Evolutionary conservation across 2,329 filamentous ascomycete genomes (phyloP), one percentile per base, ranked within the genome.

Genomic region (Myriosclerotinia duriaeana): DNA sequence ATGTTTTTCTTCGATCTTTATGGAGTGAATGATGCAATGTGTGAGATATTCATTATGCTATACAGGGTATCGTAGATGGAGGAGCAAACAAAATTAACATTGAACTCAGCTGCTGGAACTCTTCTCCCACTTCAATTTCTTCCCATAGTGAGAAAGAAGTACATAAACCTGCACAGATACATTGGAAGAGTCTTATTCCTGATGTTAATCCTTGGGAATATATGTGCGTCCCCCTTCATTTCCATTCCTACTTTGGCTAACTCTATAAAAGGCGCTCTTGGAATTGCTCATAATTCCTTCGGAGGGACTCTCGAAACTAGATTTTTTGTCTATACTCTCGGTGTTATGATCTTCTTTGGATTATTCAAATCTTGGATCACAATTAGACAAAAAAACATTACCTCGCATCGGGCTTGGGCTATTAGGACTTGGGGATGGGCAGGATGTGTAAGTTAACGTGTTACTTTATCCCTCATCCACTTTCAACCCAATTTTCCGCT

Each of bases 371-470:
- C 61, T 15, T 64, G 50, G 61, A 17, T 54, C 44, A 50, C 50
- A 6, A 46, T 64, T 36, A 30, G 61, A 30, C 61, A 34, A 17
- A 44, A 44, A 6, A 64, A 44, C 36, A 36, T 55, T 20, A 20
- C 1, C 15, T 40, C 53, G 20, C 61, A 64, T 42, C 22, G 61
- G 26, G 26, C 22, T 36, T 64, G 61, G 61, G 61, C 61, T n/a
- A 55, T 64, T 14, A 64, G 61, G 61, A 46, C 61, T 64, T 64
- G 61, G 61, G 61, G 61, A 17, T 64, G 50, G 61, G 22, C 38
- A 20, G 61, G 61, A 2, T 55, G 26, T 17, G 61, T 64, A 22
- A 64, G 61, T 46, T 5, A 22, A 7, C 20, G 6, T 3, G 3
- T 46, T 44, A 30, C n/a, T 62, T 30, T 20, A 17, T 8, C 15